Base-by-base conservation (phyloP, 352 stramenopile genomes). In the Hyaloperonospora brassicae region DNA sequence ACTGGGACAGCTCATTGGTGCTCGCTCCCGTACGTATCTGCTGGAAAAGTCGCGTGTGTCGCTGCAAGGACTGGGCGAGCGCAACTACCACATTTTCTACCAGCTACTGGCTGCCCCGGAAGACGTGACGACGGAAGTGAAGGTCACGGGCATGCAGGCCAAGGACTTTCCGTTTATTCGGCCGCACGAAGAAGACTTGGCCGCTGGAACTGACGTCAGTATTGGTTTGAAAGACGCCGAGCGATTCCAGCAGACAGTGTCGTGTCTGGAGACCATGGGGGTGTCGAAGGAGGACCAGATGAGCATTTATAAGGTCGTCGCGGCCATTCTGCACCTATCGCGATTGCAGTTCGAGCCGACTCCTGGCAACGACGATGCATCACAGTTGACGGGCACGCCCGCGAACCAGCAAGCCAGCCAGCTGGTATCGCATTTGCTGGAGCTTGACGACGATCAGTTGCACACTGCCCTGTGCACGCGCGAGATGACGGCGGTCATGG, bases 11-110 rank as follows among this genome's bases (percentile, higher is more conserved):
- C 64, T 96, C 30, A 76, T 96, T 36, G 86, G 86, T 23, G 86
- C 84, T 27, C 69, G 71, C 11, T 90, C 80, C 27, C 78, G 84
- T 47, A 94, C 85, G 35, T 95, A 93, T 57, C 49, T 95, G 60
- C 69, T 95, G 22, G 85, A 95, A 61, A 95, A 95, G 57, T 87
- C 80, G 30, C 79, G 84, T 30, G 95, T 79, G 59, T 98, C 55
- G 66, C 92, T 76, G 30, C 94, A 98, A 70, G 83, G 79, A n/a
- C 50, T 87, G 43, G 88, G 87, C 12, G 96, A 99, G 68, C 76
- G 96, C 47, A 99, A 98, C 74, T 99, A 98, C 80, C 96, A 99
- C 72, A 97, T 99, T 49, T 99, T 99, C 66, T 99, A 99, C 76
- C 87, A 98, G 59, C 62, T 99, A 31, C 67, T 93, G 9, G 78